These are phyloP conservation scores for Oleoguttula mirabilis DNA, from an alignment of 495 filamentous ascomycete genomes.

Conservation along the genomic window DNA sequence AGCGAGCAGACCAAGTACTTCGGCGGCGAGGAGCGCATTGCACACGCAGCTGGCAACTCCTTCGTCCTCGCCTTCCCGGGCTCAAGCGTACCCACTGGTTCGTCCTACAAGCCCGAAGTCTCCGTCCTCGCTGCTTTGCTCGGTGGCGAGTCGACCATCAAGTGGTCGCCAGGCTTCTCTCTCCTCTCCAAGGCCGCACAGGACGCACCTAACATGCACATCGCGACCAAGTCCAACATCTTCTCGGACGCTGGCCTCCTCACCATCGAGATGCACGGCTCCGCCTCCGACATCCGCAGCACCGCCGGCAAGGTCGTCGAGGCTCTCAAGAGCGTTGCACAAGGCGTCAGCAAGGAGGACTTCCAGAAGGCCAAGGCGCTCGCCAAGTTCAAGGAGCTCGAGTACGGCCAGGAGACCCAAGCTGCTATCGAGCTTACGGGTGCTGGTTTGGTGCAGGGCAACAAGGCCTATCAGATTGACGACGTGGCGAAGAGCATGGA, in stretches of 20 bases:
- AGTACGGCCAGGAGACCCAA: slow-evolving; percentile 60
- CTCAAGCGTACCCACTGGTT: slow-evolving; percentile 58
- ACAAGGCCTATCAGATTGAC: slow-evolving; percentile 75
- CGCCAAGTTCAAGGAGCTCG: slow-evolving; percentile 87
- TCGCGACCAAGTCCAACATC: slow-evolving; percentile 59
- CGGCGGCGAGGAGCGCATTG: slow-evolving; percentile 85
- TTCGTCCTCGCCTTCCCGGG: slow-evolving; percentile 88
- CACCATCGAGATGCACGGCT: slow-evolving; percentile 62
- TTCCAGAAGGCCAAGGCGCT: slow-evolving; percentile 82
- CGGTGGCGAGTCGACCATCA: slow-evolving; percentile 80
- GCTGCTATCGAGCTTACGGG: slow-evolving; percentile 61
- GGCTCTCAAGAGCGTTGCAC: slow-evolving; percentile 61
- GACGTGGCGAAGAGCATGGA: slow-evolving; percentile 70
- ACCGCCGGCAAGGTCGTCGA: slow-evolving; percentile 57
- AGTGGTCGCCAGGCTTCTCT: slow-evolving; percentile 90
- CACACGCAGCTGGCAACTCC: slow-evolving; percentile 56
- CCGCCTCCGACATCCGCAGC: slow-evolving; percentile 52
- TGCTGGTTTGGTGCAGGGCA: slow-evolving; percentile 62
- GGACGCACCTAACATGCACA: slow-evolving; percentile 49
- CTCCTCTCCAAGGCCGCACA: slow-evolving; percentile 67
- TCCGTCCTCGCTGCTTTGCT: slow-evolving; percentile 81
- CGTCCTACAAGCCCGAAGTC: slow-evolving; percentile 75
- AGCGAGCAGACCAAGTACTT: slow-evolving; percentile 62
- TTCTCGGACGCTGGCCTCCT: slow-evolving; percentile 95
- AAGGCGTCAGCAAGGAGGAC: slow-evolving; percentile 62